Conservation (phyloP, 2,329 filamentous ascomycete genomes). For the Neurospora sp. region DNA sequence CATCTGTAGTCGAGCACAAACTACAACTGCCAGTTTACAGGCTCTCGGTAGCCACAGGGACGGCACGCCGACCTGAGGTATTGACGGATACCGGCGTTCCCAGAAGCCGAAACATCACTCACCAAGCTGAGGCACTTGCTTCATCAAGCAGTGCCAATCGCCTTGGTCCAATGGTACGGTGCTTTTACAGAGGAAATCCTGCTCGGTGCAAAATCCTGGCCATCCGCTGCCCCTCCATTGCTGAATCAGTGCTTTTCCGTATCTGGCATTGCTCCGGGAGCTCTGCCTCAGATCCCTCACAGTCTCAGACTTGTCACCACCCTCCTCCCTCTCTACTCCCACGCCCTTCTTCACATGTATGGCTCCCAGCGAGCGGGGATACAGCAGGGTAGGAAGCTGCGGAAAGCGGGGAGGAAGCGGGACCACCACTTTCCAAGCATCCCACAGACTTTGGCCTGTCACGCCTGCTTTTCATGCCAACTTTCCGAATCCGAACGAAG, state of each 20-base stretch:
- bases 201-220: not conserved
- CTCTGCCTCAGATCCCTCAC: not conserved
- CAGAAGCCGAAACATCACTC: not conserved
- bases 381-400: not conserved
- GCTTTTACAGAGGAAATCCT: not conserved
- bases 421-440: not conserved
- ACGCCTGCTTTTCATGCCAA: not conserved
- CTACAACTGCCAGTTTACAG: not conserved
- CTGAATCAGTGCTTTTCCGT: not conserved
- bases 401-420: not conserved
- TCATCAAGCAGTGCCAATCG: slow-evolving; percentile 3
- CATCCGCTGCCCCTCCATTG: not conserved
- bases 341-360: not conserved
- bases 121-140: not conserved
- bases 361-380: not conserved
- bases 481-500: not conserved
- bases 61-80: not conserved
- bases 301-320: not conserved
- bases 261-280: not conserved
- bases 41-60: not conserved
- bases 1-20: not conserved
- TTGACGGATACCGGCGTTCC: not conserved
- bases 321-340: not conserved
- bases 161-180: slow-evolving; percentile 6
- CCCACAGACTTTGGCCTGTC: not conserved